Evolutionary conservation across 176 grass and related monocot species (phyloP), one percentile per base, ranked within the genome.

Genomic region (Otatea glauca): DNA sequence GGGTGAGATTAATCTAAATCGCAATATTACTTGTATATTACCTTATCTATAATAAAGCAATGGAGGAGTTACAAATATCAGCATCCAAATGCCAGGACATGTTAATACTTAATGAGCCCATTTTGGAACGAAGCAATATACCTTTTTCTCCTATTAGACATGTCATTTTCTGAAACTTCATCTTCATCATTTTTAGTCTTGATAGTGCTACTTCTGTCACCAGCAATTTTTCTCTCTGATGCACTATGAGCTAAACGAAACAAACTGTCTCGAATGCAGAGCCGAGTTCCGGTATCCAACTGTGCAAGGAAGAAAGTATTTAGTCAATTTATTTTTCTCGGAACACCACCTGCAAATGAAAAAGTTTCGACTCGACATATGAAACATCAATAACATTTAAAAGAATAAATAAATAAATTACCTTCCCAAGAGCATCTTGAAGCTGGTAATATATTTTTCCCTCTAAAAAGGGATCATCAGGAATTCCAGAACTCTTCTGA

Each of bases 251-350:
- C 91, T 86, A 98, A 87, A 73, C 96, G 92, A 81, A 95, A 78
- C 80, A 98, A 85, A 89, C 96, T 95, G 78, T 98, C 93, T 83
- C 86, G 87, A 84, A 98, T 88, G 64, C 96, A 92, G 32, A 87
- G 48, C 47, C 88, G 89, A 75, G 94, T 88, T 87, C 81, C 89
- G 78, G 80, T 84, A 85, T 95, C 91, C 89, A 98, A 81, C 96
- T 98, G 90, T 62, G 64, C 41, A 84, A 82, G 77, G 56, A 44
- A 82, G 70, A 86, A 76, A 72, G 59, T 50, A 54, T 64, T 74
- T 65, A 29, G 79, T 70, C 65, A 84, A 82, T 74, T 82, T 84
- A 49, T 27, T 16, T 48, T 72, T 82, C 42, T 67, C 11, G 25
- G 21, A 18, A 18, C n/a, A 75, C 16, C 34, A 60, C 7, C 70